Evolutionary conservation across 176 grass and related monocot species (phyloP), one percentile per base, ranked within the genome.

Genomic region (Avena sativa): DNA sequence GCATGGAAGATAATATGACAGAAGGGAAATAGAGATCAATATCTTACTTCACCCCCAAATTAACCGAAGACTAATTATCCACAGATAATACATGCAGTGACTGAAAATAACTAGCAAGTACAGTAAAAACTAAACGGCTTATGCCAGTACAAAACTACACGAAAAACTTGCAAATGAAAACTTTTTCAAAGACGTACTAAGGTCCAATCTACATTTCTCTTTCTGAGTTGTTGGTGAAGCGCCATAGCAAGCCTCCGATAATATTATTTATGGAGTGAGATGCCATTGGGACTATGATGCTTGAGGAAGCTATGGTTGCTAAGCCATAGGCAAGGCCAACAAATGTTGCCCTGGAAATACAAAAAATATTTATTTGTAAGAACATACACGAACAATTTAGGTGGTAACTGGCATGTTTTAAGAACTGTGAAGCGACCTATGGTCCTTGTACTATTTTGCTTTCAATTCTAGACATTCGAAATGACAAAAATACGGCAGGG

Each of bases 201-300:
- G 32, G 52, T n/a, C 19, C 32, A 3, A 65, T 79, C 57, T 78
- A 90, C 30, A 74, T 65, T 56, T 90, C 25, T n/a, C 43, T 79
- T 67, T 83, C 20, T 59, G 75, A 79, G 17, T 57, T 83, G 55
- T 83, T 46, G 5, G 56, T 87, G 69, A 88, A 43, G 78, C 78
- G 89, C 95, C 95, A 98, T 44, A 92, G 64, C 58, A 98, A 61
- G 48, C 89, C 93, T 80, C 93, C 95, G 2, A 95, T 87, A 64
- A 98, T 91, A 88, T 98, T 98, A 74, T 98, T 98, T 78, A 98
- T 71, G 71, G 95, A 93, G 78, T 98, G 95, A 57, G 95, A 95
- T 30, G 47, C 93, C 84, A 98, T 95, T 75, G 95, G 89, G 76
- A 98, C 89, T 11, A 98, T 60, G 79, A 93, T 63, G 49, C 93